Evolutionary conservation across 768 basidiomycete species (phyloP), one percentile per base, ranked within the genome.

Genomic region (Russula olivacea): DNA sequence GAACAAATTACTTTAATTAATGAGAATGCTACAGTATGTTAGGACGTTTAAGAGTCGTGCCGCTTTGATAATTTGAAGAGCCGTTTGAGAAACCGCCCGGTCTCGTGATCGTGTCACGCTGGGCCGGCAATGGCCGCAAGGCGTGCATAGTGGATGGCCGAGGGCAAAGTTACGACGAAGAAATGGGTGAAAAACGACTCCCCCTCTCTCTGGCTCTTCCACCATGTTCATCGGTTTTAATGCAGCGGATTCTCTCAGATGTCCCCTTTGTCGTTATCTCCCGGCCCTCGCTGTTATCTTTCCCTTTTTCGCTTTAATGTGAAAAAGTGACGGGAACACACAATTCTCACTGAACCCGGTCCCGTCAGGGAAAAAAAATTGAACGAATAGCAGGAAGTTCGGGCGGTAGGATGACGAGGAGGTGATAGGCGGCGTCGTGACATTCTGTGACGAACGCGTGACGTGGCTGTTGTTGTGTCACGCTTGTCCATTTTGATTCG

Each of bases 111-210:
- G 38, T 51, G 63, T 60, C 58, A 64, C 58, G 49, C 54, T n/a
- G 9, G 23, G 21, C 58, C 63, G 63, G 63, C 63, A 64, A 64
- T 32, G 54, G 63, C 63, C 63, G 63, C 48, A 51, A 59, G 47
- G 63, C 59, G 63, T 64, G 63, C 63, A 64, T n/a, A 45, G 63
- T 55, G 63, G 53, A 55, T 60, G 63, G 54, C 49, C 50, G 58
- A 50, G 54, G 52, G 63, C 50, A 54, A 10, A 51, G 59, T 30
- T 64, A 64, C 63, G 63, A 64, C 63, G 63, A 60, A 51, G 63
- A 64, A 60, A 64, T 60, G 63, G 25, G 54, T 47, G 58, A 28
- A 63, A 64, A 64, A 55, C 52, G 54, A 38, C 52, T 50, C 53
- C 30, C 30, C 58, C 63, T 56, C 41, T 64, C 54, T 56, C 63